Percentiles rank a stretch among this genome's conserved stretches.
Conservation (phyloP, 164 flowering plant genomes). For the Tetrastigma voinierianum region DNA sequence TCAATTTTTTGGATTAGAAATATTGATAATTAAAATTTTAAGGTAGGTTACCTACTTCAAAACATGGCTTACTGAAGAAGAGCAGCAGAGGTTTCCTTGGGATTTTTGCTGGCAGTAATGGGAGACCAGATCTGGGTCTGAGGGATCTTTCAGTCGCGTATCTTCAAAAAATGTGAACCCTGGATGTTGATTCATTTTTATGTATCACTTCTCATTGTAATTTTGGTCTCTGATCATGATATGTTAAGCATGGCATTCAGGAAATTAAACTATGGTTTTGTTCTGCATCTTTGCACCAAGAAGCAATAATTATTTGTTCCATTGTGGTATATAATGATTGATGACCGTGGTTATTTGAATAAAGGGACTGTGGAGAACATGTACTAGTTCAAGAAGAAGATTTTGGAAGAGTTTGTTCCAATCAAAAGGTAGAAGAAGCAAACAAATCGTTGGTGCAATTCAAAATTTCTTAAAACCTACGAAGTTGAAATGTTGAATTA, state of each 20-base stretch:
- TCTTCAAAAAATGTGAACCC: neutral
- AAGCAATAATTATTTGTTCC: neutral
- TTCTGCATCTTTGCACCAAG: neutral
- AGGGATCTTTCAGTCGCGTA: neutral
- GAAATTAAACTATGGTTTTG: too few relatives aligned
- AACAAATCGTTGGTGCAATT: neutral
- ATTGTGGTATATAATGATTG: neutral
- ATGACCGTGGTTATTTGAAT: neutral
- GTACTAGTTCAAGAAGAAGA: neutral
- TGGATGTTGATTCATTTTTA: neutral
- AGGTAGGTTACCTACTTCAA: neutral
- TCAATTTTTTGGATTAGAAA: neutral
- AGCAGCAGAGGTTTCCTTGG: too few relatives aligned
- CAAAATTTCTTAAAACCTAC: constrained; percentile 1
- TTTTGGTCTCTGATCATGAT: neutral
- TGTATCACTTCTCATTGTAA: neutral
- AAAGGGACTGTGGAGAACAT: neutral
- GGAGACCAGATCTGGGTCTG: neutral
- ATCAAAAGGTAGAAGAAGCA: neutral
- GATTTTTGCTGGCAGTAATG: too few relatives aligned
- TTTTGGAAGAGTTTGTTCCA: neutral
- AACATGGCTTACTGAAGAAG: too few relatives aligned
- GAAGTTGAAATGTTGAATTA: constrained; percentile 20
- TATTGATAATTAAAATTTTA: neutral
- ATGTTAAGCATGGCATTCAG: neutral